Evolutionary conservation across 108 stramenopile genomes (phyloP).

Genomic region (Stephanodiscus triporus): DNA sequence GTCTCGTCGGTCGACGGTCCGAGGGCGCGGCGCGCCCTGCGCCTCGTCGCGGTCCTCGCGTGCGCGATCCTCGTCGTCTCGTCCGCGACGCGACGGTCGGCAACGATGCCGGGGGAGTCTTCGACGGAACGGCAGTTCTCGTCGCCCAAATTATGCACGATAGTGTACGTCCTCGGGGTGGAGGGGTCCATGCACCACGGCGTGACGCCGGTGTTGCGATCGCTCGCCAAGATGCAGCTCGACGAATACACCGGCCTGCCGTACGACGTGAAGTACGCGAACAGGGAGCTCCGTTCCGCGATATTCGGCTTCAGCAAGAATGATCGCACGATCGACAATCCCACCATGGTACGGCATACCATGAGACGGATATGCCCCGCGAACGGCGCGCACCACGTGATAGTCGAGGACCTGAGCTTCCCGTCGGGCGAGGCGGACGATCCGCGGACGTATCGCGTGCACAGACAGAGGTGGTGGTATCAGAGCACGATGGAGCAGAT

Average conservation of each 20-base stretch:
- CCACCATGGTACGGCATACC: conserved; percentile 12
- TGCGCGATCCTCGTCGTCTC: too few relatives aligned
- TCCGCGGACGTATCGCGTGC: conserved; percentile 29
- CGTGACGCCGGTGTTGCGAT: conserved; percentile 23
- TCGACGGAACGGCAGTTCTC: too few relatives aligned
- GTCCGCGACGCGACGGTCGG: not conserved
- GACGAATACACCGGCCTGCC: not conserved
- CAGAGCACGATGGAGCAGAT: conserved; percentile 25
- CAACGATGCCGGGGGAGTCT: not conserved
- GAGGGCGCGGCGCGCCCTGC: too few relatives aligned
- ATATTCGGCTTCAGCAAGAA: conserved; percentile 19
- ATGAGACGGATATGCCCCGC: conserved; percentile 17
- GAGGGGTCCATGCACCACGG: conserved; percentile 38
- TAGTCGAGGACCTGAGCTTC: conserved; percentile 32
- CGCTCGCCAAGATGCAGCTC: conserved; percentile 1
- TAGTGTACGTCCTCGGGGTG: conserved; percentile 36
- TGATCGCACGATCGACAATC: conserved; percentile 13
- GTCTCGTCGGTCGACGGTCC: too few relatives aligned
- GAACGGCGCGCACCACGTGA: conserved; percentile 17
- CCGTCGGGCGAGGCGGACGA: conserved; percentile 24
- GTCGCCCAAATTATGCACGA: conserved; percentile 16
- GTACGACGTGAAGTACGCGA: conserved; percentile 12
- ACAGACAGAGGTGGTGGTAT: conserved; percentile 17
- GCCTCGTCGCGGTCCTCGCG: too few relatives aligned
- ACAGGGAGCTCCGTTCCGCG: conserved; percentile 5